A percentile compares a stretch with the other conserved stretches of the same genome.
Evolutionary conservation across 257 asterid species (phyloP).

Genomic region (Solanum arcanum): DNA sequence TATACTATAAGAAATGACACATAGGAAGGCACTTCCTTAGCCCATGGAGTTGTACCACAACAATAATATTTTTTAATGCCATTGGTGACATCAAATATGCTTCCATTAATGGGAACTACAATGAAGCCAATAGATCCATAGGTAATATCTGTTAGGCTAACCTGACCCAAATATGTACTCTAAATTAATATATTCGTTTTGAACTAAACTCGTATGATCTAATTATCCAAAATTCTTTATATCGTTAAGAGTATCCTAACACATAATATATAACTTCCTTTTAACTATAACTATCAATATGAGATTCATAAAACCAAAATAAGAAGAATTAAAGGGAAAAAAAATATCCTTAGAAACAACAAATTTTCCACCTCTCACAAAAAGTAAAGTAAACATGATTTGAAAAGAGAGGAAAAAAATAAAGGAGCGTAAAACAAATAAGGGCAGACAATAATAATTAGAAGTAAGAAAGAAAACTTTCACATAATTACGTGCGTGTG

Average conservation of each 20-base stretch:
- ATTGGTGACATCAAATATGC: neutral
- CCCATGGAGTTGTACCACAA: neutral
- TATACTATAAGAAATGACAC: neutral
- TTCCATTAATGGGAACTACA: neutral
- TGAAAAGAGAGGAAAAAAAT: slow-evolving; percentile 2
- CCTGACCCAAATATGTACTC: neutral
- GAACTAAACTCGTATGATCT: neutral
- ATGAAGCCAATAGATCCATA: neutral
- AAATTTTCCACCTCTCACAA: neutral
- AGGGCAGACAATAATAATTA: slow-evolving; percentile 70
- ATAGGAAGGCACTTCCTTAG: neutral
- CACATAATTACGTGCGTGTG: slow-evolving; percentile 34
- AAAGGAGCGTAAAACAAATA: neutral
- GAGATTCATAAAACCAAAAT: neutral
- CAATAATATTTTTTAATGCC: neutral
- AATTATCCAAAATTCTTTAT: neutral
- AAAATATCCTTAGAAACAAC: neutral
- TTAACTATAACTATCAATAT: too few relatives aligned
- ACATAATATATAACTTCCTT: too few relatives aligned
- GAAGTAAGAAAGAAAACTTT: slow-evolving; percentile 30
- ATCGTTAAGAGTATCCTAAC: neutral
- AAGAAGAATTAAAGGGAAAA: neutral
- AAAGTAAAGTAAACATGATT: slow-evolving; percentile 41
- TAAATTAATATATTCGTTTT: neutral
- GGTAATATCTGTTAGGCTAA: neutral